phyloP scores from a whole-genome alignment of 2,329 filamentous ascomycete genomes.

The Calonectria leucothoes region DNA sequence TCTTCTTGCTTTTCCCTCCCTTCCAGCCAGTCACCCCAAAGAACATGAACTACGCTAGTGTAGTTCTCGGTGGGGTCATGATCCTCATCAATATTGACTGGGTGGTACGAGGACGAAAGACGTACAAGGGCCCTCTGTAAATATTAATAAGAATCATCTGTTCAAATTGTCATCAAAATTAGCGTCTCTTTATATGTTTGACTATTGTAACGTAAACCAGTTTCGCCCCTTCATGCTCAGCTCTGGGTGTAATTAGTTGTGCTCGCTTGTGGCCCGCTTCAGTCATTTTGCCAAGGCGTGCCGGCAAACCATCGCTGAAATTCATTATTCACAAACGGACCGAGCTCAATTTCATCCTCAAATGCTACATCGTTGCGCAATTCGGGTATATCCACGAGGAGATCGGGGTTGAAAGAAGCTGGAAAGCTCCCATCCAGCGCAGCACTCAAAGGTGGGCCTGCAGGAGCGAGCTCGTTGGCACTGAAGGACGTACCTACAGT shows the following conservation, averaged over 20 bases:
- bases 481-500: background rate
- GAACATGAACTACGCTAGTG: constrained; percentile 18
- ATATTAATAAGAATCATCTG: background rate
- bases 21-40: constrained; percentile 4
- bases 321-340: constrained; percentile 1
- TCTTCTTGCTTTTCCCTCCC: constrained; percentile 8
- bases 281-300: background rate
- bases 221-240: background rate
- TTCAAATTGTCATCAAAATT: background rate
- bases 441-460: background rate
- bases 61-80: background rate
- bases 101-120: background rate
- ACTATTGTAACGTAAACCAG: background rate
- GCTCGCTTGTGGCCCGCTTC: too few species aligned
- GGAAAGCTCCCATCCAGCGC: background rate
- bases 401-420: background rate
- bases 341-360: constrained; percentile 10
- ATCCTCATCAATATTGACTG: background rate
- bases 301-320: constrained; percentile 8
- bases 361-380: background rate
- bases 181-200: background rate
- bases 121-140: background rate
- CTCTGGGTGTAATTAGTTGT: background rate
- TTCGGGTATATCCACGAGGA: background rate
- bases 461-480: too few species aligned